A percentile compares a stretch with the other conserved stretches of the same genome.
Conservation (phyloP, 2,329 filamentous ascomycete species). For the Alternaria atra region DNA sequence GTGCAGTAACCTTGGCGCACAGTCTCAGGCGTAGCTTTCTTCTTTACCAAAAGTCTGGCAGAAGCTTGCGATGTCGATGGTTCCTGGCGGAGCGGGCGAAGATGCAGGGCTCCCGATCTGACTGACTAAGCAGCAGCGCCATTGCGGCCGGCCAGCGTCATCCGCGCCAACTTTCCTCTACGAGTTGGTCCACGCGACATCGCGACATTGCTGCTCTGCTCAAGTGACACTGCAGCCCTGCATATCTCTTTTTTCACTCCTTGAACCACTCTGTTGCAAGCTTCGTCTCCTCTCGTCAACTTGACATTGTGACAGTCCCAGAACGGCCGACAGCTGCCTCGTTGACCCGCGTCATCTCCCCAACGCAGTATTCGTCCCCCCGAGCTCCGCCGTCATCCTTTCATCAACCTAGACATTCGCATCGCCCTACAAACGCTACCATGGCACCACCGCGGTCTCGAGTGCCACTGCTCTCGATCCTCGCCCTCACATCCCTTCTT, state of each 20-base stretch:
- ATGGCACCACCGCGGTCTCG: conserved; percentile 43
- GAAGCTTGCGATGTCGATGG: neutral
- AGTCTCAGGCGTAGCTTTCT: neutral
- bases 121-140: conserved; percentile 21
- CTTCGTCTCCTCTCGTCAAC: neutral
- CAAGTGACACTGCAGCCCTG: conserved; percentile 16
- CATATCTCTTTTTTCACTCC: conserved; percentile 5
- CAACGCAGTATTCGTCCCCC: conserved; percentile 11
- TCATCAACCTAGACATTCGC: conserved; percentile 15
- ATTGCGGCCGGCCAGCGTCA: conserved; percentile 23
- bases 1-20: neutral
- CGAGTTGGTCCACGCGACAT: conserved; percentile 25
- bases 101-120: neutral
- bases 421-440: conserved; percentile 26
- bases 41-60: neutral
- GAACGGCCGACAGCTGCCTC: conserved; percentile 1
- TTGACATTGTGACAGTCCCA: conserved; percentile 8
- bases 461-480: conserved; percentile 32
- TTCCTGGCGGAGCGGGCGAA: neutral
- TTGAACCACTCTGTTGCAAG: neutral
- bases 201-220: conserved; percentile 22
- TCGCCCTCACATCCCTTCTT: conserved; percentile 36
- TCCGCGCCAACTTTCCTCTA: conserved; percentile 23
- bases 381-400: conserved; percentile 7
- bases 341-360: conserved; percentile 9